phyloP scores from a whole-genome alignment of 441 rosid species.

The Heliophila coronopifolia region DNA sequence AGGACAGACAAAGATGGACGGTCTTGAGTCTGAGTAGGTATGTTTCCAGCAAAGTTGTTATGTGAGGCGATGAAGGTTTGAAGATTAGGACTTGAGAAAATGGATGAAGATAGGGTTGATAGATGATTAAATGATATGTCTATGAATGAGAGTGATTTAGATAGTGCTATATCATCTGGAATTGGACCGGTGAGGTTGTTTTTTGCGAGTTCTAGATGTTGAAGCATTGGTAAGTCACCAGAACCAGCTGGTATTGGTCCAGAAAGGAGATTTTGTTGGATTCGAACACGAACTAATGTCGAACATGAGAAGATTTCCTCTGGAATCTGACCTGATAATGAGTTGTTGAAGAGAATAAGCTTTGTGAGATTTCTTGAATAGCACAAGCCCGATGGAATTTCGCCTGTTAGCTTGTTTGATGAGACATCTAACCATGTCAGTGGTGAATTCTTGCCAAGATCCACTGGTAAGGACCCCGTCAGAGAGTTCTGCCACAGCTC shows the following conservation, averaged over 20 bases:
- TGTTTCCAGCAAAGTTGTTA: conserved; percentile 52
- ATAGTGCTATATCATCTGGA: too few species aligned
- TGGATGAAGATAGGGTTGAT: too few species aligned
- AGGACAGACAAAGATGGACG: conserved; percentile 73
- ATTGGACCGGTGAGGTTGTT: too few species aligned
- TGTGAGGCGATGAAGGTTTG: conserved; percentile 57
- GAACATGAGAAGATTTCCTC: conserved; percentile 42
- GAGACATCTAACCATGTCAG: conserved; percentile 79
- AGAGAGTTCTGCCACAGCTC: conserved; percentile 84
- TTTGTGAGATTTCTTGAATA: conserved; percentile 66
- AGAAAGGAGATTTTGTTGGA: conserved; percentile 70
- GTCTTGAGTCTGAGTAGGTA: conserved; percentile 84
- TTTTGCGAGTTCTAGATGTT: too few species aligned
- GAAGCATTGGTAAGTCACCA: conserved; percentile 71
- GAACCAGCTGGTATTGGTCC: conserved; percentile 72
- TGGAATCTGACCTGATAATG: conserved; percentile 72
- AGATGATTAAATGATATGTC: too few species aligned
- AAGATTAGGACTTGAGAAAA: conserved; percentile 64
- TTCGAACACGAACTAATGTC: conserved; percentile 68
- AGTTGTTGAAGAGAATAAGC: conserved; percentile 82
- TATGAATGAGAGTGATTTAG: too few species aligned
- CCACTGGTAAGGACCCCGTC: conserved; percentile 61
- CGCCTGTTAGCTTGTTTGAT: conserved; percentile 66
- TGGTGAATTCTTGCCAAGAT: conserved; percentile 68
- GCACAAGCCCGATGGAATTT: conserved; percentile 63